Evolutionary conservation across 2,329 filamentous ascomycete genomes (phyloP).

Genomic region (Nannizziopsis barbatae): DNA sequence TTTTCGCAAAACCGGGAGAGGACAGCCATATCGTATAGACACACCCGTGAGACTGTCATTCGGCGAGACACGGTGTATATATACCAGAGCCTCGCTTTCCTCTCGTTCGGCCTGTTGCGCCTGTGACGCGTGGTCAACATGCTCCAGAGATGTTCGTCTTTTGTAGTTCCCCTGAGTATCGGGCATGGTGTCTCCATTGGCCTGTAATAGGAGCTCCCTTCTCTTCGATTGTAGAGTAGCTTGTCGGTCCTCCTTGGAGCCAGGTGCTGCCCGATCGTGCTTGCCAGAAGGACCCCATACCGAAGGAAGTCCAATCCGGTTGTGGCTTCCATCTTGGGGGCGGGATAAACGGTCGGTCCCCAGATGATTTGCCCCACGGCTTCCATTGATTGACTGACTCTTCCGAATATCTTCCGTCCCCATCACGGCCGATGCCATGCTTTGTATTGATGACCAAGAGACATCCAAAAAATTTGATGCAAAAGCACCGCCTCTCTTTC

Average conservation of each 20-base stretch:
- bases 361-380: conserved; percentile 30
- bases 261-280: conserved; percentile 23
- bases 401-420: conserved; percentile 28
- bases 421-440: conserved; percentile 38
- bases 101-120: conserved; percentile 42
- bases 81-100: conserved; percentile 67
- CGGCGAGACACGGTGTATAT: conserved; percentile 73
- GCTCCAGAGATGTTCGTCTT: conserved; percentile 36
- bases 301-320: conserved; percentile 7
- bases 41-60: conserved; percentile 85
- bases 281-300: conserved; percentile 34
- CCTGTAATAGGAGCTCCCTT: conserved; percentile 36
- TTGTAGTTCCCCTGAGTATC: conserved; percentile 33
- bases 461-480: conserved; percentile 33
- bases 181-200: conserved; percentile 31
- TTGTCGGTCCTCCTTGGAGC: conserved; percentile 35
- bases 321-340: conserved; percentile 3
- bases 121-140: conserved; percentile 19
- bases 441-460: conserved; percentile 41
- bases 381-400: conserved; percentile 20
- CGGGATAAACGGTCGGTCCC: conserved; percentile 21
- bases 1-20: conserved; percentile 69
- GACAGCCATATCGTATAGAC: conserved; percentile 79
- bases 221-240: conserved; percentile 40
- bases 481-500: conserved; percentile 8